Conservation (phyloP, 345 rosid genomes). For the Turnera subulata region DNA sequence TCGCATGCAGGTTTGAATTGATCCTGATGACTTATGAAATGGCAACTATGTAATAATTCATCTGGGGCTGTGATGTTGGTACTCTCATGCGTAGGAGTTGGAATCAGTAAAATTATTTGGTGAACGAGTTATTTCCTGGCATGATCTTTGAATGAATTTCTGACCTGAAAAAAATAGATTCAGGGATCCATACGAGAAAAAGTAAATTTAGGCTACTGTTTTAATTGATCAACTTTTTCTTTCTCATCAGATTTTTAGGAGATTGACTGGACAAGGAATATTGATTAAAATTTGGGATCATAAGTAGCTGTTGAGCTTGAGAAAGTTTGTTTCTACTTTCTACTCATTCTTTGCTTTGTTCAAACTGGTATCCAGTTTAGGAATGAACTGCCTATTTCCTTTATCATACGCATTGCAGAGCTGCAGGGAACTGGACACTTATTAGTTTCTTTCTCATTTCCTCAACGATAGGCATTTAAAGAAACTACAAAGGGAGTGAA, state of each 20-base stretch:
- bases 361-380: too few species aligned
- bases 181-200: too few species aligned
- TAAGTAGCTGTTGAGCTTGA: neutral
- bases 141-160: neutral
- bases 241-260: too few species aligned
- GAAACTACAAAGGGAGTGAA: constrained; percentile 50
- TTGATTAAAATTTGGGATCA: neutral
- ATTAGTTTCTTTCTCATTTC: neutral
- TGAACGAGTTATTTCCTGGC: neutral
- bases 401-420: too few species aligned
- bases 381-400: too few species aligned
- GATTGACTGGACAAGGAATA: neutral
- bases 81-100: neutral
- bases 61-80: neutral
- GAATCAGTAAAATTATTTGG: neutral
- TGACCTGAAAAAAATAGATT: too few species aligned
- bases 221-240: too few species aligned
- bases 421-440: too few species aligned
- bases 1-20: constrained; percentile 76
- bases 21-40: neutral
- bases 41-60: neutral
- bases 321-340: neutral
- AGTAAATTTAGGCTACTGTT: too few species aligned
- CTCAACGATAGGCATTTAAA: constrained; percentile 60
- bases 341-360: neutral